Conservation (phyloP, 2,329 filamentous ascomycete genomes). For the Fusarium miscanthi region DNA sequence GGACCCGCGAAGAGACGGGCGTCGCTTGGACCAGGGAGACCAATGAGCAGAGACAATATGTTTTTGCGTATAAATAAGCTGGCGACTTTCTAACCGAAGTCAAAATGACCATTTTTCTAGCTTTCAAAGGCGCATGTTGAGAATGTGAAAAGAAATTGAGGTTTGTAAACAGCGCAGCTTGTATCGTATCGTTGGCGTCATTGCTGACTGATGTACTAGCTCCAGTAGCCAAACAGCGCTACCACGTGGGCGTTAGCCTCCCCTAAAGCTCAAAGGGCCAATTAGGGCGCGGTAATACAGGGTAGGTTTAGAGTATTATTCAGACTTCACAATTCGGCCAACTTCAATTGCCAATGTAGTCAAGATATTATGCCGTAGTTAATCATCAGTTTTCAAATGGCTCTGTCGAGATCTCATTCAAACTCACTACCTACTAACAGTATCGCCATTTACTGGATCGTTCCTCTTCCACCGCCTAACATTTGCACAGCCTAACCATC, state of each 20-base stretch:
- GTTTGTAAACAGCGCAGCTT: background rate
- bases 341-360: background rate
- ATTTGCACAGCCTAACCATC: background rate
- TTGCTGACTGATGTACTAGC: conserved; percentile 6
- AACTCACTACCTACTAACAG: background rate
- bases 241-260: conserved; percentile 7
- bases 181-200: conserved; percentile 13
- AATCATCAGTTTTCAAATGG: background rate
- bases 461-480: background rate
- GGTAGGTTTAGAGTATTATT: background rate
- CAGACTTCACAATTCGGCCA: background rate
- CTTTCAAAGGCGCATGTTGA: accelerated
- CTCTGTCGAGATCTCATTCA: accelerated
- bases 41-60: conserved; percentile 38
- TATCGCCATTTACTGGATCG: background rate
- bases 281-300: background rate
- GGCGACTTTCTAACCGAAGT: conserved; percentile 39
- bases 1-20: conserved; percentile 30
- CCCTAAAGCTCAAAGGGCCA: accelerated
- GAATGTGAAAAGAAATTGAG: accelerated
- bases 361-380: accelerated
- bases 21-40: conserved; percentile 39
- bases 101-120: conserved; percentile 38
- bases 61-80: conserved; percentile 40
- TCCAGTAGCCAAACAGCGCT: background rate